Percentiles rank a stretch among this genome's conserved stretches.
Conservation (phyloP, 768 basidiomycete species). For the Lactarius hatsudake region DNA sequence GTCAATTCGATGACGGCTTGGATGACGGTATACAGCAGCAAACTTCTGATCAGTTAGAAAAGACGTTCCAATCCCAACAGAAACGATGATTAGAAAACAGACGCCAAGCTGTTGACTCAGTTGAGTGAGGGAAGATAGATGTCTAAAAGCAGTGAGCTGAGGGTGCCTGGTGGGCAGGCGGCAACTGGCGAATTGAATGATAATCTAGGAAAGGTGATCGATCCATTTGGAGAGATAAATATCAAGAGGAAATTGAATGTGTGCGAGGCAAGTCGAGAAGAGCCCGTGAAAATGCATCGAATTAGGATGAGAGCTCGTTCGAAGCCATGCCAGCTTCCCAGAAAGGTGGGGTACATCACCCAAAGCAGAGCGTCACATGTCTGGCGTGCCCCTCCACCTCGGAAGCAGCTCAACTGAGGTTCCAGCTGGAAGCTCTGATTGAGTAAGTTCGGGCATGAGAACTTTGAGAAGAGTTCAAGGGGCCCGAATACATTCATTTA, state of each 20-base stretch:
- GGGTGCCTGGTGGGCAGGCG: neutral
- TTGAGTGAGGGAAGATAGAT: neutral
- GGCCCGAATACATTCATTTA: slow-evolving; percentile 2
- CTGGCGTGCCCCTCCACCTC: neutral
- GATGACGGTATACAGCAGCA: neutral
- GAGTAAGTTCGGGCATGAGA: neutral
- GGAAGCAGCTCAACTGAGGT: neutral
- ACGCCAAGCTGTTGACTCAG: neutral
- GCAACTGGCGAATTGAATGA: neutral
- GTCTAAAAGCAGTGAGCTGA: neutral
- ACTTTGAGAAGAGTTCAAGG: slow-evolving; percentile 1
- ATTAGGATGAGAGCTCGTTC: neutral
- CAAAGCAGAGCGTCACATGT: neutral
- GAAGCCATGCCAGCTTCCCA: neutral
- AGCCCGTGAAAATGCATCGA: neutral
- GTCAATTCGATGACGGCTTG: neutral
- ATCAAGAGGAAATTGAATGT: neutral
- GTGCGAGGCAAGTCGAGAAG: slow-evolving; percentile 10
- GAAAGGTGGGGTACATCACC: neutral
- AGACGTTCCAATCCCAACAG: neutral
- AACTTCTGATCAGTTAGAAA: neutral
- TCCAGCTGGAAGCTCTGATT: neutral
- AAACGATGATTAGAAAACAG: neutral
- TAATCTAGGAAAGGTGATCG: neutral
- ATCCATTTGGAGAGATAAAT: neutral